phyloP scores from a whole-genome alignment of 1,284 basidiomycete genomes.

The Ustilago lituana region DNA sequence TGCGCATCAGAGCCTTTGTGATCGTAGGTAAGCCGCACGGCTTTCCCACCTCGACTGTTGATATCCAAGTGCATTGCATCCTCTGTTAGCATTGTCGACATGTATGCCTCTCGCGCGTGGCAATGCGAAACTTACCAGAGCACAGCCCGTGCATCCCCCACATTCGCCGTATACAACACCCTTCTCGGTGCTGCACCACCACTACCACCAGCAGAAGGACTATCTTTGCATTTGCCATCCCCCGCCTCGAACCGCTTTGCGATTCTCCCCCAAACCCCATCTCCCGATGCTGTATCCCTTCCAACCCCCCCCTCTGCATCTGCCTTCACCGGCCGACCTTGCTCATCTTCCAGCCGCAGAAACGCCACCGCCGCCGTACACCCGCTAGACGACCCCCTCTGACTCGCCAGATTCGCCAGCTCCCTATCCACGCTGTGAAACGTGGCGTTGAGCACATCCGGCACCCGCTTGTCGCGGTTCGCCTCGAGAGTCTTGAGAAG shows the following conservation, averaged over 20 bases:
- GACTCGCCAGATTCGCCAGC: constrained; percentile 82
- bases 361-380: constrained; percentile 98
- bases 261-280: constrained; percentile 36
- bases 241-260: constrained; percentile 35
- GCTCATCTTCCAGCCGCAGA: constrained; percentile 85
- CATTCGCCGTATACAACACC: constrained; percentile 95
- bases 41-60: constrained; percentile 79
- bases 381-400: constrained; percentile 91
- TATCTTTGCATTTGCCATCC: constrained; percentile 15
- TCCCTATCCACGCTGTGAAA: constrained; percentile 89
- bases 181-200: constrained; percentile 70
- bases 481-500: constrained; percentile 68
- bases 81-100: not conserved
- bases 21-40: constrained; percentile 94
- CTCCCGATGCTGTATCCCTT: constrained; percentile 1
- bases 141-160: constrained; percentile 89
- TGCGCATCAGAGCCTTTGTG: constrained; percentile 98
- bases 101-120: not conserved
- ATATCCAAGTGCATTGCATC: not conserved
- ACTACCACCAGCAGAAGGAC: constrained; percentile 1
- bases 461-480: constrained; percentile 74
- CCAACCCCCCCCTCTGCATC: not conserved
- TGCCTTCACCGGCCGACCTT: constrained; percentile 60
- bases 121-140: constrained; percentile 75
- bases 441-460: constrained; percentile 89